Percentiles rank a stretch among this genome's conserved stretches.
Conservation (phyloP, 306 rosid species). For the Lagenaria siceraria region DNA sequence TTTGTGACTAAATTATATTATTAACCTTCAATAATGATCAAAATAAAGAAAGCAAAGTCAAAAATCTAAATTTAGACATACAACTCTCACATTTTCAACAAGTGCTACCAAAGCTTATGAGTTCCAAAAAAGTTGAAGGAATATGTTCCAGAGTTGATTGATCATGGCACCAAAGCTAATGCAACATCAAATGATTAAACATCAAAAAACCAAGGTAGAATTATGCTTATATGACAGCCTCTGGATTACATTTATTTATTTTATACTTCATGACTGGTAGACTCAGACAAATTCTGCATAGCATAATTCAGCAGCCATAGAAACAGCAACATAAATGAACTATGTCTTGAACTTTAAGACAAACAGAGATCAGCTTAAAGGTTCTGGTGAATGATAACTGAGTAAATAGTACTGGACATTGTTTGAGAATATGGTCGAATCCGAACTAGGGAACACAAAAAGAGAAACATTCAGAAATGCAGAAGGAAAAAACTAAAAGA, state of each 20-base stretch:
- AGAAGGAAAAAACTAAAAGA: background rate
- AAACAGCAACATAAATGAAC: background rate
- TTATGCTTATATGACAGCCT: background rate
- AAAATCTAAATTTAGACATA: background rate
- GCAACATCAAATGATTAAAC: background rate
- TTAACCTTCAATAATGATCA: background rate
- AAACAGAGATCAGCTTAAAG: background rate
- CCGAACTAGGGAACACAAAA: background rate
- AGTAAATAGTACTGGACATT: background rate
- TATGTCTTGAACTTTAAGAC: background rate
- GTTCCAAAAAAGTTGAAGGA: background rate
- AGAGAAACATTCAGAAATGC: background rate
- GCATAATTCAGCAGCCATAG: background rate
- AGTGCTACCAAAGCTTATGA: background rate
- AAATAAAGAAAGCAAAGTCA: background rate
- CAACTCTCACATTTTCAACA: background rate
- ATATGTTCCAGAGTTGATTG: background rate
- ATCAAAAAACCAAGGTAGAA: background rate
- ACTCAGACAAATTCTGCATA: background rate
- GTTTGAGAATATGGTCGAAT: background rate
- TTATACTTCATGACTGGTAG: background rate
- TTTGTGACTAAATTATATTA: background rate
- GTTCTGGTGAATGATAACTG: background rate
- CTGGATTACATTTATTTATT: background rate
- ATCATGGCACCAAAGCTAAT: background rate